Base-by-base conservation (phyloP, 768 basidiomycete genomes). In the Zangia roseola region DNA sequence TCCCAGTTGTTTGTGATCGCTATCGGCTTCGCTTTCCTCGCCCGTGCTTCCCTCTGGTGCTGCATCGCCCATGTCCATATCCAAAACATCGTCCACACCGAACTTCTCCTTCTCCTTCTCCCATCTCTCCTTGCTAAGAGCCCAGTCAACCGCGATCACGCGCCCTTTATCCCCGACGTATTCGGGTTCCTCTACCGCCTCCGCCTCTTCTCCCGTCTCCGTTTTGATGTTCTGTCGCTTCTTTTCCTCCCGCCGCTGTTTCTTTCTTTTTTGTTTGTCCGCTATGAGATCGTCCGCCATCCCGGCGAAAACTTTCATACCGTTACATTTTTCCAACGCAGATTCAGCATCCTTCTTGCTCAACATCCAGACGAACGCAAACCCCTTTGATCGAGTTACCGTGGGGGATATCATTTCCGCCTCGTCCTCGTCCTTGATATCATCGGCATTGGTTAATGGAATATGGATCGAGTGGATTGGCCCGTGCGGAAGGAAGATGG, bases 351-450 rank as follows among this genome's bases (percentile, higher is more conserved):
- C 89, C 49, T 85, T 86, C 63, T 80, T 84, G 61, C 82, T 83
- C 55, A 93, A 67, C 81, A 91, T 93, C 91, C 93, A 95, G 10
- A 98, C 84, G 59, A 98, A 97, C 0, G 93, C 95, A 57, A 95
- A 98, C 0, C 94, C 93, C 57, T 86, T 85, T 36, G 79, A 74
- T 25, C 79, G 73, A 20, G 50, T 10, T 12, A 58, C 36, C 39
- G 67, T 69, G 34, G 50, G 14, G 2, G n/a, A 21, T 24, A 26
- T 35, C 7, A 21, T 31, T 24, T 63, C 67, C n/a, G 60, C 61
- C 6, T 65, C 67, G 5, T 65, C 71, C 3, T 65, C 64, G 2
- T 63, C 57, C 40, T 67, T 50, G 43, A 54, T 43, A 47, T 64
- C 52, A 47, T 55, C 46, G 54, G 56, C 56, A 37, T 71, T 67